A percentile compares a stretch with the other conserved stretches of the same genome.
These are phyloP conservation scores for Mrakia frigida DNA, from an alignment of 768 basidiomycete species.

Conservation along the genomic window DNA sequence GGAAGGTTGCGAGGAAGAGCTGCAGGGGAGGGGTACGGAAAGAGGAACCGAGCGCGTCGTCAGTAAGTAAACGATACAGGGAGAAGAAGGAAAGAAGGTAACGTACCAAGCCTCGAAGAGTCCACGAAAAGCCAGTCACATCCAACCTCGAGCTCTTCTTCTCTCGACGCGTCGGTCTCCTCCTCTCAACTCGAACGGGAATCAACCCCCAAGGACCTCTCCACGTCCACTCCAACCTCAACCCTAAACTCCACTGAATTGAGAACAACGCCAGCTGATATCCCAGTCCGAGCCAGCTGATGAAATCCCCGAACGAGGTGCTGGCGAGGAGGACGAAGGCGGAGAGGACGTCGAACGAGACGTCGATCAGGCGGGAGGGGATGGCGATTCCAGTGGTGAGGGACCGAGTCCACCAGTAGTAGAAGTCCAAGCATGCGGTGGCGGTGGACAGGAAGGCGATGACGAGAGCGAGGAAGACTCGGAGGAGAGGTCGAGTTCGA, in stretches of 20 bases:
- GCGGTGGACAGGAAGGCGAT: not conserved
- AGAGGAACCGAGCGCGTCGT: not conserved
- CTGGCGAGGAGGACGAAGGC: not conserved
- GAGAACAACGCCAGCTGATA: not conserved
- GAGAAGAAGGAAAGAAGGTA: not conserved
- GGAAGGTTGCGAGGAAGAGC: not conserved
- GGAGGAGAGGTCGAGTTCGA: not conserved
- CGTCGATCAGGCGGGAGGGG: not conserved
- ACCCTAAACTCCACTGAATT: not conserved
- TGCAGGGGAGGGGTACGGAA: not conserved
- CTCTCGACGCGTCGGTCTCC: not conserved
- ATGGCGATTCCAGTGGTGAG: conserved; percentile 5
- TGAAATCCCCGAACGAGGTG: not conserved
- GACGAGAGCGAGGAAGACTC: not conserved
- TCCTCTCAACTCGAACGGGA: not conserved
- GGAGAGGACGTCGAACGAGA: not conserved
- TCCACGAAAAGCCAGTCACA: not conserved
- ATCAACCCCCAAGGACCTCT: not conserved
- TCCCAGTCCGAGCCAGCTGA: not conserved
- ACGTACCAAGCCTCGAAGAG: not conserved
- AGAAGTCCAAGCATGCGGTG: not conserved
- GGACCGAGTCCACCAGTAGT: not conserved
- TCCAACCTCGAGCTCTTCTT: not conserved
- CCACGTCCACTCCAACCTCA: conserved; percentile 1
- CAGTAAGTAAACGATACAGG: not conserved